Evolutionary conservation across 768 basidiomycete genomes (phyloP), one percentile per base, ranked within the genome.

Genomic region (Termitomyces sp.): DNA sequence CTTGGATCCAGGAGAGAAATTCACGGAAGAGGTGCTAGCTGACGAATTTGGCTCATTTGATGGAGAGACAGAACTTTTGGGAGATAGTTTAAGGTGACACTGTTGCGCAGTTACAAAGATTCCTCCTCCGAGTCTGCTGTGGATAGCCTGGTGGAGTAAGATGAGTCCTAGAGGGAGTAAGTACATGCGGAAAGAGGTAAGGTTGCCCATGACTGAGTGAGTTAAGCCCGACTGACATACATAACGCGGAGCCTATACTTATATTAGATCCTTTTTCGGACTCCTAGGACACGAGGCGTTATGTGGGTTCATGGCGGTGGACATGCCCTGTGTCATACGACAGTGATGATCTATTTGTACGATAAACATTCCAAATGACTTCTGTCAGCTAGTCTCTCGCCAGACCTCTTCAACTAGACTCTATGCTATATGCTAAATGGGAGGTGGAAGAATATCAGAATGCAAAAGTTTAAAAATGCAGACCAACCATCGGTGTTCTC

Each of bases 91-190:
- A 32, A 54, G 61, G 40, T 28, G 65, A 50, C 74, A 75, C 59
- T 72, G 72, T 63, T 72, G 73, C n/a, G 70, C 64, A 30, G 69
- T 67, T 18, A 45, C 56, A 4, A 61, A 42, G 6, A 62, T 63
- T n/a, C 46, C 46, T n/a, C 49, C 28, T 18, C 28, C 9, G 46
- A n/a, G 16, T 48, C 28, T 26, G 61, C 35, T 56, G 20, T 54
- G 55, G 42, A 66, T 52, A 46, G 46, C 42, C 24, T 63, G 65
- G 56, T 58, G 64, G 43, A 71, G 65, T 28, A 69, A 52, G 45
- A 66, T 53, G 24, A 71, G 40, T 36, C 58, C 57, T 9, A 68
- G 59, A 33, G 66, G 59, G 26, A 56, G 49, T 7, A 61, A 49
- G 51, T 48, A 58, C 63, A 64, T 64, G 44, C 47, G 40, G 47